Conservation (phyloP, 2,329 filamentous ascomycete genomes). For the Exophiala sideris region DNA sequence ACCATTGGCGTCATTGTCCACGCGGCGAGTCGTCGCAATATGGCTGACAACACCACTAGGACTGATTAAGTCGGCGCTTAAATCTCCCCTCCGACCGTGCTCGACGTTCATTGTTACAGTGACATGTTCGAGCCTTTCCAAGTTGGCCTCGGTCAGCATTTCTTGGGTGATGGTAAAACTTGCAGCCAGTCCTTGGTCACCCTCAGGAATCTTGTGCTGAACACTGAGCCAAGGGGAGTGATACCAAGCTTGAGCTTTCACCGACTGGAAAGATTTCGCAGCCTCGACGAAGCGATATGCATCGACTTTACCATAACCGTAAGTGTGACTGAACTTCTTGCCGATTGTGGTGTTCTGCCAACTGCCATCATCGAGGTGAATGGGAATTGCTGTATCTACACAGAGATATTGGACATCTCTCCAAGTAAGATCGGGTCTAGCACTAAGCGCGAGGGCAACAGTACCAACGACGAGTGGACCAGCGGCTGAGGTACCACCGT, state of each 20-base stretch:
- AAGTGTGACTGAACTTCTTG: conserved; percentile 88
- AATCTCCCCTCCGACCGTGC: conserved; percentile 80
- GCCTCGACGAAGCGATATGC: conserved; percentile 78
- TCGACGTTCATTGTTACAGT: conserved; percentile 96
- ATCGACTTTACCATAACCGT: conserved; percentile 93
- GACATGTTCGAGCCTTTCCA: conserved; percentile 86
- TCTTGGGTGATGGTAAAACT: conserved; percentile 77
- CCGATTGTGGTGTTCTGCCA: conserved; percentile 81
- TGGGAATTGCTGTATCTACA: conserved; percentile 75
- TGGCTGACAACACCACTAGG: conserved; percentile 79
- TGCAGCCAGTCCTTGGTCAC: conserved; percentile 72
- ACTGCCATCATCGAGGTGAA: conserved; percentile 69
- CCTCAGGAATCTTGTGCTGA: conserved; percentile 79
- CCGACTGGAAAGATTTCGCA: conserved; percentile 78
- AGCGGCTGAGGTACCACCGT: conserved; percentile 93
- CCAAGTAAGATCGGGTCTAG: conserved; percentile 85
- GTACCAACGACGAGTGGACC: conserved; percentile 90
- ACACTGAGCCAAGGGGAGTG: conserved; percentile 93
- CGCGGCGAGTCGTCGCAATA: conserved; percentile 69
- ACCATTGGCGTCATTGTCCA: conserved; percentile 64
- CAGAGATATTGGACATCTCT: conserved; percentile 91
- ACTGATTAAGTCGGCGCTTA: conserved; percentile 88
- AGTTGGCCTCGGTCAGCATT: conserved; percentile 76
- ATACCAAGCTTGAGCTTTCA: conserved; percentile 95
- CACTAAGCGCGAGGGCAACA: conserved; percentile 80